phyloP scores from a whole-genome alignment of 345 rosid species.

The Hibiscus tridactylites region DNA sequence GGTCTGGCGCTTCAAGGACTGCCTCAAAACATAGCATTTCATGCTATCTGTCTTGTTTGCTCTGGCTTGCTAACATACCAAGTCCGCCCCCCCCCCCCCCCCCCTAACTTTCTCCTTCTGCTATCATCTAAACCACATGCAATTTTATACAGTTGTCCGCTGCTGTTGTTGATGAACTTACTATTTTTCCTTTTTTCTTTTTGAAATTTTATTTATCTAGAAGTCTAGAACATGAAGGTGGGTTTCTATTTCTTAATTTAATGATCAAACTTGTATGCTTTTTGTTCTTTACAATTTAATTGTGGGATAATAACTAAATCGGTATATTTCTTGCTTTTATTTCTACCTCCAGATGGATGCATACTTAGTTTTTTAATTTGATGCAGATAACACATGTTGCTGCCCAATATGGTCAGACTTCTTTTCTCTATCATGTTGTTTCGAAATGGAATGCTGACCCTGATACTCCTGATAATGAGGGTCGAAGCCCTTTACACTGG shows the following conservation, averaged over 20 bases:
- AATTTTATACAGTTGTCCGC: neutral
- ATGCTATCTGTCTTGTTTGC: neutral
- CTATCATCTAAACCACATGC: neutral
- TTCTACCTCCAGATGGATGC: constrained; percentile 11
- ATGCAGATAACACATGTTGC: constrained; percentile 91
- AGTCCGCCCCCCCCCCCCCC: neutral
- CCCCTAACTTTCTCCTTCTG: neutral
- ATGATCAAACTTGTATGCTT: neutral
- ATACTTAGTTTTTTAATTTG: constrained; percentile 26
- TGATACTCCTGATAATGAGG: constrained; percentile 92
- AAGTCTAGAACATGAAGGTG: neutral
- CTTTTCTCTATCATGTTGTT: constrained; percentile 82
- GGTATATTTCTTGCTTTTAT: neutral
- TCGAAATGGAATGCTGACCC: constrained; percentile 99
- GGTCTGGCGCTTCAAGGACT: neutral
- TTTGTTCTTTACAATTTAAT: constrained; percentile 8
- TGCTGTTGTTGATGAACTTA: neutral
- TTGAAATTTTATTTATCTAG: neutral
- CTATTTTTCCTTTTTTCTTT: neutral
- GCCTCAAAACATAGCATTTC: neutral
- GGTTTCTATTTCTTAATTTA: neutral
- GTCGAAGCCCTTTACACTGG: constrained; percentile 98
- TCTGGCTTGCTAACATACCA: neutral
- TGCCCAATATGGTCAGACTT: constrained; percentile 96
- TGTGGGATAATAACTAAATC: neutral